Base-by-base conservation (phyloP, 306 rosid species). In the Lotus japonicus region DNA sequence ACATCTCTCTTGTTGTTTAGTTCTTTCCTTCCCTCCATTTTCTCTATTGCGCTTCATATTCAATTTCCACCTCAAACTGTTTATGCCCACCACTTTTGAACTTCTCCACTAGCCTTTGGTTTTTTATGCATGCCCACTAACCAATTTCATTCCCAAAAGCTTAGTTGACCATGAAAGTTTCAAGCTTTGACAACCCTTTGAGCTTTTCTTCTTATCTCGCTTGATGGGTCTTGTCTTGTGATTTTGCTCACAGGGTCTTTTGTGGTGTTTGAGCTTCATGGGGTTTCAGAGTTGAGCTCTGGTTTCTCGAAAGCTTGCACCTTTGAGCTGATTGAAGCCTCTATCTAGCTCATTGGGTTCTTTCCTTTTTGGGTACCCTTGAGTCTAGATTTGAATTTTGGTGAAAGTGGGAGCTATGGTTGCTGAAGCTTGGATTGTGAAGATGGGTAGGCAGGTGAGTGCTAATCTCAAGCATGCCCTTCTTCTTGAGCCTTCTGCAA, bases 361-460 rank as follows among this genome's bases (percentile, higher is more conserved):
- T 31, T 5, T 1, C 7, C 51, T 26, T 23, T 33, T 12, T 9
- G 16, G 39, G 57, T 5, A 12, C 17, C 9, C 18, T 38, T 35
- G 59, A 49, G 18, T 50, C 36, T 44, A 15, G 68, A 48, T 18
- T 74, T 55, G 70, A 68, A 63, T 42, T 12, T 69, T 69, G 78
- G 64, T 58, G 83, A 62, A 59, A 59, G 74, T 54, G 50, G 64
- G 61, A 79, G 89, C 83, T 71, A 94, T 90, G 99, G 95, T 88
- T 69, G 96, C 96, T 57, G 96, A 94, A 80, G 84, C 90, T 77
- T 94, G 99, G 99, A 72, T 94, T 83, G 78, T 94, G 48, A 94
- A 87, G 87, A 88, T 94, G 89, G 92, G 99, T 21, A 90, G 82
- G 85, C 97, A 94, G 73, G 97, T 94, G 9, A 90, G 96, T 64